phyloP scores from a whole-genome alignment of 371 early-diverging fungal species.

The Haplosporangium sp. region DNA sequence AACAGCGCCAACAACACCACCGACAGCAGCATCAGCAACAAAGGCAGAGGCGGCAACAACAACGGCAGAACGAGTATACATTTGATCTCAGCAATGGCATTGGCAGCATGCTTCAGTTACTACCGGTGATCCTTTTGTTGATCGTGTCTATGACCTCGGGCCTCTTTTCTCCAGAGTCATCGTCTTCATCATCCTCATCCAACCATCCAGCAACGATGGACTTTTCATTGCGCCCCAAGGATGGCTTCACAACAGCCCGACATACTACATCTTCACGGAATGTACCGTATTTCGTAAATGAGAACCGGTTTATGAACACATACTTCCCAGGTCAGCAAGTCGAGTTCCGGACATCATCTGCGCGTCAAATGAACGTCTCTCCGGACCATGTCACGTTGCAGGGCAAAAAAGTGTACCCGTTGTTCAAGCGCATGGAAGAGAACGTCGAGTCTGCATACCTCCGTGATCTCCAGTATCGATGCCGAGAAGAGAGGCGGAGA shows the following conservation, averaged over 20 bases:
- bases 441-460: constrained; percentile 39
- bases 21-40: constrained; percentile 32
- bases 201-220: constrained; percentile 11
- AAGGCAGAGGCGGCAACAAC: constrained; percentile 21
- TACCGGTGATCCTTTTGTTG: constrained; percentile 43
- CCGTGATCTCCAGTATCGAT: constrained; percentile 20
- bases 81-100: constrained; percentile 12
- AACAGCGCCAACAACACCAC: constrained; percentile 26
- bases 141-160: constrained; percentile 28
- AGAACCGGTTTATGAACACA: constrained; percentile 35
- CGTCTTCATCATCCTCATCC: constrained; percentile 5
- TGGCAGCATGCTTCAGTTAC: constrained; percentile 28
- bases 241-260: constrained; percentile 23
- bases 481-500: constrained; percentile 28
- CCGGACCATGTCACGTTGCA: constrained; percentile 35
- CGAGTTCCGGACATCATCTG: constrained; percentile 20
- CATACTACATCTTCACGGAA: constrained; percentile 18
- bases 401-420: constrained; percentile 18
- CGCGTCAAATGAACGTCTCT: constrained; percentile 28
- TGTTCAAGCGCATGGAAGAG: constrained; percentile 42
- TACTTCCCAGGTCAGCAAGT: constrained; percentile 36
- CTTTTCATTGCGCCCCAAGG: constrained; percentile 41
- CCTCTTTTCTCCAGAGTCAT: constrained; percentile 22
- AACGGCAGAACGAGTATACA: constrained; percentile 4
- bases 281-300: constrained; percentile 47